These are phyloP conservation scores for Pezicula rhizophila DNA, from an alignment of 2,329 filamentous ascomycete genomes.

Conservation along the genomic window DNA sequence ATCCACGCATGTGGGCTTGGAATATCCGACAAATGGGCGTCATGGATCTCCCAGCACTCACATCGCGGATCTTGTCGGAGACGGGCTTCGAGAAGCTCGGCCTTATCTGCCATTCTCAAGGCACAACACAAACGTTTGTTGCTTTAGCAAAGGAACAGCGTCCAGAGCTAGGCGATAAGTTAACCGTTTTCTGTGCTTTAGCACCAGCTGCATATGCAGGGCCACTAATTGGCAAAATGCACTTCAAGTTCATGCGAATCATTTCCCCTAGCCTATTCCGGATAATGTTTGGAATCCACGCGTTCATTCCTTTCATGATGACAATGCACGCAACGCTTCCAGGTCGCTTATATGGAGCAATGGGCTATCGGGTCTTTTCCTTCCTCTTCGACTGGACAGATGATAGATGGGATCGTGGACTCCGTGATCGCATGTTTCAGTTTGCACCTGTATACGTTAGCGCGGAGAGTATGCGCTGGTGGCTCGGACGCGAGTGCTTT, in stretches of 20 bases:
- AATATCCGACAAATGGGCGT: slow-evolving; percentile 93
- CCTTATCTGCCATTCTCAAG: slow-evolving; percentile 83
- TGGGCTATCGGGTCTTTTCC: slow-evolving; percentile 84
- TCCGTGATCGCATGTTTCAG: slow-evolving; percentile 81
- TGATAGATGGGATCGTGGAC: slow-evolving; percentile 71
- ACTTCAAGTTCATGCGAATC: slow-evolving; percentile 85
- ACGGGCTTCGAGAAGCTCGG: slow-evolving; percentile 80
- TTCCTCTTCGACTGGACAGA: slow-evolving; percentile 90
- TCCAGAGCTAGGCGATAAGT: slow-evolving; percentile 73
- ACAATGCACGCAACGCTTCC: slow-evolving; percentile 65
- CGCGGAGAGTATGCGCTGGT: slow-evolving; percentile 90
- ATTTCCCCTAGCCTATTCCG: slow-evolving; percentile 74
- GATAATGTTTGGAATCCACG: slow-evolving; percentile 81
- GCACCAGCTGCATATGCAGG: slow-evolving; percentile 89
- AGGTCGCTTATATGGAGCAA: slow-evolving; percentile 64
- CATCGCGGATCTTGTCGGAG: slow-evolving; percentile 71
- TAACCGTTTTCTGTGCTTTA: slow-evolving; percentile 86
- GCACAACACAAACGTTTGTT: slow-evolving; percentile 82
- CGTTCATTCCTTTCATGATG: slow-evolving; percentile 94
- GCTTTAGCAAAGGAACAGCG: slow-evolving; percentile 85
- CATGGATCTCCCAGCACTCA: slow-evolving; percentile 76
- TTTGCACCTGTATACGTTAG: slow-evolving; percentile 89
- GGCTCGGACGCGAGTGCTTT: slow-evolving; percentile 84
- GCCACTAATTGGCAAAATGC: slow-evolving; percentile 75
- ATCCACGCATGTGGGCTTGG: slow-evolving; percentile 96